Base-by-base conservation (phyloP, 495 filamentous ascomycete species). In the Xylaria bambusicola region DNA sequence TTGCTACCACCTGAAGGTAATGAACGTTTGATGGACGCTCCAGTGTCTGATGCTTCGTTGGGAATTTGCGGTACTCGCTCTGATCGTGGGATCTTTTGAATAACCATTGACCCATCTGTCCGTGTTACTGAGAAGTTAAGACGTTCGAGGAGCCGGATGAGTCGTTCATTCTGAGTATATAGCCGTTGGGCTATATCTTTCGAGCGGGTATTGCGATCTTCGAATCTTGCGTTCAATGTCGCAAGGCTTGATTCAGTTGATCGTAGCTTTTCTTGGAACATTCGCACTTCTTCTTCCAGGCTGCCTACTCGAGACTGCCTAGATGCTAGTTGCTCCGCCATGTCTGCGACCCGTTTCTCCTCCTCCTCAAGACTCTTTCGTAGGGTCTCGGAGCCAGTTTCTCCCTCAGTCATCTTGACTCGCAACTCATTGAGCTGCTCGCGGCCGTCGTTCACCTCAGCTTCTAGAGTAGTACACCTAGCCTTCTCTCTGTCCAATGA, bases 181-280 rank as follows among this genome's bases (percentile, higher is more conserved):
- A 97, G 80, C 26, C 87, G 82, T 61, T 89, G 87, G 21, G 92
- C 93, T 9, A 97, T 76, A 56, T 97, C 90, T 64, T 91, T 89
- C 6, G 89, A 86, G 42, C 84, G 86, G 31, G 71, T 69, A 27
- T 85, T 87, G 24, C 90, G 88, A 47, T 82, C 78, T 49, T 89
- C 82, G 13, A 87, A 76, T 41, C 83, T 81, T 45, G 68, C 62
- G 42, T 69, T 70, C 2, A 85, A 71, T 21, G 77, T 71, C 17
- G 82, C 78, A 24, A 82, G 66, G 56, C 82, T 79, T 13, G 81
- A 71, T 59, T 86, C 71, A 6, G 74, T 69, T 18, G 71, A 68
- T 26, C 84, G 74, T 31, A 87, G 60, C 52, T 81, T 86, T 15
- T 83, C 77, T 66, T 85, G 80, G 68, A 80, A 81, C 52, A 82